Conservation (phyloP, 176 grass and related monocot genomes). For the Oryza glaberrima region DNA sequence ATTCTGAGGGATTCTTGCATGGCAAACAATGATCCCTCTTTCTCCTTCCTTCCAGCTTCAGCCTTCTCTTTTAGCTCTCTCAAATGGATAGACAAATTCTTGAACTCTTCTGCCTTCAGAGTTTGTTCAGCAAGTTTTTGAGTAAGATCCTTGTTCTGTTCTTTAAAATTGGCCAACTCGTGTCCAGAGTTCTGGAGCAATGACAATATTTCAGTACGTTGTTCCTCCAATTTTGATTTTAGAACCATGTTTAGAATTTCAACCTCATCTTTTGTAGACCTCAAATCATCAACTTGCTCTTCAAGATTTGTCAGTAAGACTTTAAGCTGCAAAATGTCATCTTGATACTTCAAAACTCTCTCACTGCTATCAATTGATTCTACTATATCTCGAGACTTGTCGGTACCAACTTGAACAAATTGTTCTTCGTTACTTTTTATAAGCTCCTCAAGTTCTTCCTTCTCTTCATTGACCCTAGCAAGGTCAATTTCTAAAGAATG, state of each 20-base stretch:
- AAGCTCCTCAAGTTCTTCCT: slow-evolving; percentile 52
- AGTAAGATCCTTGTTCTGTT: slow-evolving; percentile 74
- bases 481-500: slow-evolving; percentile 51
- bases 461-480: slow-evolving; percentile 47
- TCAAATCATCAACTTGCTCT: slow-evolving; percentile 66
- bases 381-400: slow-evolving; percentile 49
- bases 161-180: slow-evolving; percentile 65
- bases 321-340: slow-evolving; percentile 75
- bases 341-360: slow-evolving; percentile 50
- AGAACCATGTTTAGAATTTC: slow-evolving; percentile 83
- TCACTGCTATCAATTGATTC: slow-evolving; percentile 30
- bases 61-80: slow-evolving; percentile 88
- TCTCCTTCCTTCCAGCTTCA: slow-evolving; percentile 81
- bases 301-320: slow-evolving; percentile 47
- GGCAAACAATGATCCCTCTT: slow-evolving; percentile 65
- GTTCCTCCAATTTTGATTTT: slow-evolving; percentile 83
- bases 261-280: slow-evolving; percentile 55
- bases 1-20: slow-evolving; percentile 95
- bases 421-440: slow-evolving; percentile 38
- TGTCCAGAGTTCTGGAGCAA: slow-evolving; percentile 58
- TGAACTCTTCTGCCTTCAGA: slow-evolving; percentile 91
- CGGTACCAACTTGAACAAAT: slow-evolving; percentile 39
- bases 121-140: slow-evolving; percentile 83
- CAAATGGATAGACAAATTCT: slow-evolving; percentile 83
- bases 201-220: slow-evolving; percentile 52